A percentile compares a stretch with the other conserved stretches of the same genome.
phyloP scores from a whole-genome alignment of 805 yeast species.

The Wickerhamiella hasegawae region DNA sequence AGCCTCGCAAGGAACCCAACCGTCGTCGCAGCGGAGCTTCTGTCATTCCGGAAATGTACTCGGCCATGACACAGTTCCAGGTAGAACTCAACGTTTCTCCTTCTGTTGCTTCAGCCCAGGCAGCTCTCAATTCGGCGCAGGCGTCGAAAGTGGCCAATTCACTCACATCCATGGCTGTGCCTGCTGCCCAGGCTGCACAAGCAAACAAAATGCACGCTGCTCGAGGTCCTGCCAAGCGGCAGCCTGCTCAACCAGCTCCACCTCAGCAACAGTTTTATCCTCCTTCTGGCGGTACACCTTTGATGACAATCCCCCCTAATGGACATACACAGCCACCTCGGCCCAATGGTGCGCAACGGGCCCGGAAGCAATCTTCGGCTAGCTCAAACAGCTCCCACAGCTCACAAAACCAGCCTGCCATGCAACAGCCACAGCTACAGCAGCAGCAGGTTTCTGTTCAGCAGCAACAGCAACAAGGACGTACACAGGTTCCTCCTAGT shows the following conservation, averaged over 20 bases:
- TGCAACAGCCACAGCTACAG: background rate
- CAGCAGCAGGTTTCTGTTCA: background rate
- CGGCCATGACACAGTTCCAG: slow-evolving; percentile 19
- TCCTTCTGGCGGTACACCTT: no score
- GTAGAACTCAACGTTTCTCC: slow-evolving; percentile 12
- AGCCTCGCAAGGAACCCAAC: slow-evolving; percentile 7
- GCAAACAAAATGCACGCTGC: no score
- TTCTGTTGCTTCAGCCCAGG: slow-evolving; percentile 1
- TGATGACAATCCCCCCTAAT: no score
- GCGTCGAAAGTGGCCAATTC: background rate
- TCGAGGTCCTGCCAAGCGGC: background rate
- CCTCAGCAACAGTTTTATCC: no score
- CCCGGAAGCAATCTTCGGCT: no score
- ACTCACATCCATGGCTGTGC: background rate
- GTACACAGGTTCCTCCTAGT: background rate
- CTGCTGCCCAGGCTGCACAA: slow-evolving; percentile 1
- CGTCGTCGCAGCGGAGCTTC: background rate
- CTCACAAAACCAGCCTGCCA: no score
- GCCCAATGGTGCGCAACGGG: no score
- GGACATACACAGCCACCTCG: no score
- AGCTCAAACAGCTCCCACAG: no score
- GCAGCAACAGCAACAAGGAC: background rate
- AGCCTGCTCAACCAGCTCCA: background rate
- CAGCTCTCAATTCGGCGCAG: background rate
- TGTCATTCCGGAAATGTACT: slow-evolving; percentile 17